Evolutionary conservation across 805 yeast genomes (phyloP), one percentile per base, ranked within the genome.

Genomic region (Wickerhamiella kurtzmanii): DNA sequence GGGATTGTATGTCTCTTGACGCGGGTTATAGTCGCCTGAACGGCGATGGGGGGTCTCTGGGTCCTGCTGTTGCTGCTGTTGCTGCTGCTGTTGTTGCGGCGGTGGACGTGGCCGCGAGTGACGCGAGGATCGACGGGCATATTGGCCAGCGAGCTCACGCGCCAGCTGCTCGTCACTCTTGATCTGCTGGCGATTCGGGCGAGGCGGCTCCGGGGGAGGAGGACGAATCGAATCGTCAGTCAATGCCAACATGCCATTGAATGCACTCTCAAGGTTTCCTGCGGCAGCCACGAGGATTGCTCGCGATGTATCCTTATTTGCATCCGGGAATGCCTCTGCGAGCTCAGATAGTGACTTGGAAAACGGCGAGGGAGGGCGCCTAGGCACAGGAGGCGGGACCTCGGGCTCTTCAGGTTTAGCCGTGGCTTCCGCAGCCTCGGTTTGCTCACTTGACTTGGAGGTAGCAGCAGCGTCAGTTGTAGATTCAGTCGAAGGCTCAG

Each of bases 271-370:
- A 40, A 85, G 61, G 43, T 74, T 70, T 22, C 94, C 95, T 43
- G 73, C 76, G 17, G 94, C 77, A 2, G 97, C 97, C 60, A 92
- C 83, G 48, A 88, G 68, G 1, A 85, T 80, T 22, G 94, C 87
- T 46, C 79, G 76, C 51, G 85, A 70, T 56, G 79, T 75, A 51
- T 77, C 75, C 25, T 74, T 82, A 38, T 86, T 95, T 20, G 78
- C 64, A 16, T 69, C 66, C 1, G 98, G 97, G 62, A 89, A 89
- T 0, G 96, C 96, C 19, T 85, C 95, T 55, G 72, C 70, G 52
- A 89, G 70, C 38, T 84, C 80, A 44, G 72, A 67, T 50, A 71
- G 66, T 35, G 79, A 71, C 54, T 70, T 68, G 22, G 74, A 66
- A 37, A 70, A 66, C 19, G 85, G 82, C 3, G 82, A 73, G 22